phyloP scores from a whole-genome alignment of 1,284 basidiomycete species.

The Boletus calvinii region DNA sequence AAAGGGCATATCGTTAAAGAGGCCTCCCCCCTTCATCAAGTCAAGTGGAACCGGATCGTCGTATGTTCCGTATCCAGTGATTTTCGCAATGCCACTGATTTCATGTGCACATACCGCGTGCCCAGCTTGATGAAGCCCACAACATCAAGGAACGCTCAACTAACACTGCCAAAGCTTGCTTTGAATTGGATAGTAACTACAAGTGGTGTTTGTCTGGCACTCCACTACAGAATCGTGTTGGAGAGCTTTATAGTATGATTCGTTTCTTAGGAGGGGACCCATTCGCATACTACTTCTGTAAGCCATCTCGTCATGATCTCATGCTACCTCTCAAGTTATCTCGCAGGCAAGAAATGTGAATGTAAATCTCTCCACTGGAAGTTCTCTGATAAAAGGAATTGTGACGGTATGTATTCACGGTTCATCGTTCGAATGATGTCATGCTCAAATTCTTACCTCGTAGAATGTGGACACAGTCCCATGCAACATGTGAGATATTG shows the following conservation, averaged over 20 bases:
- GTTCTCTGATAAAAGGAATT: slow-evolving; percentile 80
- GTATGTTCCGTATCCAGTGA: slow-evolving; percentile 37
- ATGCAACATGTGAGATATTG: slow-evolving; percentile 81
- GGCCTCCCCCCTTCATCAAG: slow-evolving; percentile 80
- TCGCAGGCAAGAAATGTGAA: slow-evolving; percentile 70
- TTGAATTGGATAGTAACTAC: slow-evolving; percentile 80
- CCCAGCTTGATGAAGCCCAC: slow-evolving; percentile 93
- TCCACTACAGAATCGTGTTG: slow-evolving; percentile 95
- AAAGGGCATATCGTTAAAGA: slow-evolving; percentile 87
- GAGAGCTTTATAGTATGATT: slow-evolving; percentile 95
- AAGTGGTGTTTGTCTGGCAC: slow-evolving; percentile 99
- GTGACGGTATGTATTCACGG: slow-evolving; percentile 62
- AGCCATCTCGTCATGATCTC: slow-evolving; percentile 32
- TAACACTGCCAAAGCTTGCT: slow-evolving; percentile 95
- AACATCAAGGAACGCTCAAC: slow-evolving; percentile 96
- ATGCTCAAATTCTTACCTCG: background rate
- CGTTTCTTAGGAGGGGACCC: slow-evolving; percentile 91
- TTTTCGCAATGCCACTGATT: background rate
- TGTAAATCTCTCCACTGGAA: slow-evolving; percentile 92
- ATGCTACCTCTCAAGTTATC: background rate
- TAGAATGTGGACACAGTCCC: slow-evolving; percentile 88
- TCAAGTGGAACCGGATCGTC: slow-evolving; percentile 84
- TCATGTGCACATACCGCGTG: slow-evolving; percentile 9
- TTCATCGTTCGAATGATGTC: background rate
- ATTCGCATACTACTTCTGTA: slow-evolving; percentile 91